These are phyloP conservation scores for Penicillium psychrosexuale DNA, from an alignment of 2,329 filamentous ascomycete species.

Conservation along the genomic window DNA sequence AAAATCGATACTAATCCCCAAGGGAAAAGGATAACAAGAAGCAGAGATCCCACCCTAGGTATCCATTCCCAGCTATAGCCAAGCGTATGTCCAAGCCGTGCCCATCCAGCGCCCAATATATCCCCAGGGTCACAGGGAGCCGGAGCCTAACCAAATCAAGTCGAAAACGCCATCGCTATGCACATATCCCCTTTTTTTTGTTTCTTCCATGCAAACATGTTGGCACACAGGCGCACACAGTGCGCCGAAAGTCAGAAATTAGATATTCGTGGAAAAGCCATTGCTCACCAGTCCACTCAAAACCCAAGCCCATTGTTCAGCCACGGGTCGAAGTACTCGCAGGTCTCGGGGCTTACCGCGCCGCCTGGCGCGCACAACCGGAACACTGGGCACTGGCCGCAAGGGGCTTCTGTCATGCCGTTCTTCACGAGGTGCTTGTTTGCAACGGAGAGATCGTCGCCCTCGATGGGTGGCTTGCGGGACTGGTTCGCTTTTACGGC, in stretches of 20 bases:
- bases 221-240: constrained; percentile 13
- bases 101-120: constrained; percentile 1
- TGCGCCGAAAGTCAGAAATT: constrained; percentile 7
- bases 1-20: background rate
- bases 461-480: constrained; percentile 30
- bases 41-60: background rate
- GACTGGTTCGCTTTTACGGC: constrained; percentile 35
- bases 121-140: background rate
- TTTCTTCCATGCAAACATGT: constrained; percentile 23
- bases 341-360: constrained; percentile 83
- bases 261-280: background rate
- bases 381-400: constrained; percentile 88
- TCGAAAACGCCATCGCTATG: constrained; percentile 42
- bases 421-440: constrained; percentile 54
- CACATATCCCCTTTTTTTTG: constrained; percentile 25
- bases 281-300: constrained; percentile 15
- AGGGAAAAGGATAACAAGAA: background rate
- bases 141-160: constrained; percentile 12
- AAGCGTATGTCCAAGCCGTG: constrained; percentile 9
- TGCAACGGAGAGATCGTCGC: constrained; percentile 35
- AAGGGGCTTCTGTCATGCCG: constrained; percentile 83
- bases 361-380: constrained; percentile 88
- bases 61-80: constrained; percentile 1
- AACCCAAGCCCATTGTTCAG: constrained; percentile 49
- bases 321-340: constrained; percentile 90